Percentiles rank a stretch among this genome's conserved stretches.
phyloP scores from a whole-genome alignment of 768 basidiomycete genomes.

The Clavulina sp. region DNA sequence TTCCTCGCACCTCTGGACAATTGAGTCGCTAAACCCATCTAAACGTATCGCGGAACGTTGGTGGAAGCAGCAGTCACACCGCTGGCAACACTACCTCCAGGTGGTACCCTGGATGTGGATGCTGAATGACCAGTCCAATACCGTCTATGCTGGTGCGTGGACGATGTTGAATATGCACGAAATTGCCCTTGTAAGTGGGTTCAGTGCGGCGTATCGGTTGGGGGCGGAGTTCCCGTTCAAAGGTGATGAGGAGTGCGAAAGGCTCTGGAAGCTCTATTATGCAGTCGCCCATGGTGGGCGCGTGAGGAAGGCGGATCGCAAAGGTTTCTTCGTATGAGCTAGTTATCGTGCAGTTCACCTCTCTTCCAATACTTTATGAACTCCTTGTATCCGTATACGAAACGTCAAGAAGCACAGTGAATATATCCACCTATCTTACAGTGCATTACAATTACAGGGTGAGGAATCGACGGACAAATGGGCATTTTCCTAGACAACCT shows the following conservation, averaged over 20 bases:
- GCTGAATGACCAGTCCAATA: slow-evolving; percentile 23
- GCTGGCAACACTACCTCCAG: slow-evolving; percentile 23
- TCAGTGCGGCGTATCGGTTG: slow-evolving; percentile 24
- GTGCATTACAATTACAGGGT: too few relatives aligned
- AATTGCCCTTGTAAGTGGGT: slow-evolving; percentile 24
- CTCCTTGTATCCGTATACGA: too few relatives aligned
- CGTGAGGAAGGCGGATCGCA: not conserved
- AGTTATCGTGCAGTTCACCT: too few relatives aligned
- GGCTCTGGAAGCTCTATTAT: not conserved
- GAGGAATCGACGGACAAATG: too few relatives aligned
- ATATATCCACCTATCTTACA: too few relatives aligned
- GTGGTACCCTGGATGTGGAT: slow-evolving; percentile 24
- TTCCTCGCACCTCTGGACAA: slow-evolving; percentile 26
- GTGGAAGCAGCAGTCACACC: slow-evolving; percentile 38
- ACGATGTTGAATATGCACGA: slow-evolving; percentile 22
- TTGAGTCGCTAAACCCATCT: slow-evolving; percentile 23
- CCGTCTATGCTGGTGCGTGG: slow-evolving; percentile 24
- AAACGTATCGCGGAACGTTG: slow-evolving; percentile 28
- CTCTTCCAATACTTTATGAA: too few relatives aligned
- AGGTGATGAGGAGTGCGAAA: slow-evolving; percentile 14
- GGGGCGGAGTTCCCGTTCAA: slow-evolving; percentile 23
- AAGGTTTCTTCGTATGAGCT: not conserved
- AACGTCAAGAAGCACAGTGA: too few relatives aligned
- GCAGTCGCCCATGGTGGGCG: not conserved
- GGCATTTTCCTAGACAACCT: slow-evolving; percentile 6